Conservation (phyloP, 306 rosid genomes). For the Mimosa bimucronata region DNA sequence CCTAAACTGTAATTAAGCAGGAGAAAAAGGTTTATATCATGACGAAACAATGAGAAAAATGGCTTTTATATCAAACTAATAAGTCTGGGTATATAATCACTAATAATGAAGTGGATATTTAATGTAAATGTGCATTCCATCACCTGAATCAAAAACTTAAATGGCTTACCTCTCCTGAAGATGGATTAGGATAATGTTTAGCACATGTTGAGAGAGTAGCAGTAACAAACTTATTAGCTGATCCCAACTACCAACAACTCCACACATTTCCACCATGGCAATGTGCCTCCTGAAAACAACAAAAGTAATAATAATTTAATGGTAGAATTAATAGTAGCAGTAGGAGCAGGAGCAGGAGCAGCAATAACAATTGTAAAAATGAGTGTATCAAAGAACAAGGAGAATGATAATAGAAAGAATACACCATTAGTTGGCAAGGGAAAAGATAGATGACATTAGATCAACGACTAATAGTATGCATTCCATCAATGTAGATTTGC, state of each 20-base stretch:
- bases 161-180: constrained; percentile 72
- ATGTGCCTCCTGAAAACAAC: constrained; percentile 67
- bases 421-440: background rate
- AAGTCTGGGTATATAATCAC: background rate
- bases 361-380: background rate
- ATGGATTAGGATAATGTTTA: constrained; percentile 80
- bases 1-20: background rate
- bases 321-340: background rate
- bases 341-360: background rate
- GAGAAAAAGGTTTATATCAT: background rate
- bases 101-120: background rate
- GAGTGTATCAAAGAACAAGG: background rate
- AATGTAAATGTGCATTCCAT: constrained; percentile 9
- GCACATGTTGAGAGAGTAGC: constrained; percentile 76
- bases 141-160: constrained; percentile 29
- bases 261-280: constrained; percentile 97
- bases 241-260: constrained; percentile 74
- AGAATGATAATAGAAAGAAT: constrained; percentile 7
- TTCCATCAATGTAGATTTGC: background rate
- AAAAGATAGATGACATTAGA: background rate
- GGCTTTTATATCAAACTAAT: constrained; percentile 20
- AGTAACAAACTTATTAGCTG: constrained; percentile 69
- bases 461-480: background rate
- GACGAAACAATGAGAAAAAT: background rate
- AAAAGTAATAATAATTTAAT: background rate